These are phyloP conservation scores for Chenopodium suecicum DNA, from an alignment of 148 eudicot species.

Conservation along the genomic window DNA sequence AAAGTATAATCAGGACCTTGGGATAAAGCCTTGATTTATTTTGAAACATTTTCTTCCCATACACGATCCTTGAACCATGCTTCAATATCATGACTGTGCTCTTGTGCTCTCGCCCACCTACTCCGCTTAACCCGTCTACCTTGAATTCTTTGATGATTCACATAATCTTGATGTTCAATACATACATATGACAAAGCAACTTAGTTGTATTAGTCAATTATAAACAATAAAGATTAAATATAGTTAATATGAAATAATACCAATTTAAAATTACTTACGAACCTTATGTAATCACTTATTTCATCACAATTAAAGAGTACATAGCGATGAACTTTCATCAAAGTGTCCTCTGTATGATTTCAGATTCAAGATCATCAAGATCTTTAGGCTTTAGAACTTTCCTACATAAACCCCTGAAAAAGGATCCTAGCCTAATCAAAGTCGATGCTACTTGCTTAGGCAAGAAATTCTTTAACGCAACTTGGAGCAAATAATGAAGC, in stretches of 20 bases:
- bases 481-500: constrained; percentile 13
- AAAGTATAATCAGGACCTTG: constrained; percentile 12
- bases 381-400: background rate
- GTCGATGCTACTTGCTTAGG: background rate
- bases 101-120: constrained; percentile 5
- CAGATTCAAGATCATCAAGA: background rate
- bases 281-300: background rate
- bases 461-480: background rate
- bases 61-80: constrained; percentile 6
- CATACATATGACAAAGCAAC: background rate
- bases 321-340: constrained; percentile 7
- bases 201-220: background rate
- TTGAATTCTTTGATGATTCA: background rate
- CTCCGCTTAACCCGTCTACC: background rate
- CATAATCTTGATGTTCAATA: background rate
- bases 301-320: constrained; percentile 15
- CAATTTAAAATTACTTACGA: background rate
- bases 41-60: background rate
- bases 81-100: background rate
- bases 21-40: constrained; percentile 6
- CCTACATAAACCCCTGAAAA: background rate
- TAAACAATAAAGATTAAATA: no score
- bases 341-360: constrained; percentile 1
- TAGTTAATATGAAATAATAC: background rate
- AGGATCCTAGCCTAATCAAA: constrained; percentile 1